phyloP scores from a whole-genome alignment of 1,139 yeast species.

The Pichia inconspicua region DNA sequence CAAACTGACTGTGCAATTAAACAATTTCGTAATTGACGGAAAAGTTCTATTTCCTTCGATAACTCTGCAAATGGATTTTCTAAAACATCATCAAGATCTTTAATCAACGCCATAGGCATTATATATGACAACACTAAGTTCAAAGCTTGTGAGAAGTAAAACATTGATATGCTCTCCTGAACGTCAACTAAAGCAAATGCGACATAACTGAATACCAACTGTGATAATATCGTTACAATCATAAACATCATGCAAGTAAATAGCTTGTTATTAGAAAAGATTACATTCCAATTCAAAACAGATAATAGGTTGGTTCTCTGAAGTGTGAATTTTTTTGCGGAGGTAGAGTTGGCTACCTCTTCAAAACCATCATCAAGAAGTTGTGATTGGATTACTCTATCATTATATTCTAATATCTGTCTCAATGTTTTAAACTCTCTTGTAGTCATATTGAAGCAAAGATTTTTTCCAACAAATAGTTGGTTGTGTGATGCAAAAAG shows the following conservation, averaged over 20 bases:
- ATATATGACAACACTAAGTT: conserved; percentile 22
- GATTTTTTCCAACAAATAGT: background rate
- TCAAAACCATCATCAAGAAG: background rate
- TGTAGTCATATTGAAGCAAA: conserved; percentile 12
- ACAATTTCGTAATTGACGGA: conserved; percentile 17
- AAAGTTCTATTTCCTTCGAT: conserved; percentile 18
- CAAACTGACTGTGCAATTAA: conserved; percentile 17
- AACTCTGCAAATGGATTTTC: conserved; percentile 21
- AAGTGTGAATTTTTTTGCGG: conserved; percentile 8
- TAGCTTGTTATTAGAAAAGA: conserved; percentile 24
- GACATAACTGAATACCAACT: conserved; percentile 35
- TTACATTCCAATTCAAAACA: conserved; percentile 28
- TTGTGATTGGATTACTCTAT: background rate
- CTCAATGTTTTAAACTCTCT: conserved; percentile 11
- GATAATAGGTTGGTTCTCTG: conserved; percentile 15
- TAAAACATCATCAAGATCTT: conserved; percentile 19
- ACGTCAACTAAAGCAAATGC: conserved; percentile 40
- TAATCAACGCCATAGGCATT: conserved; percentile 20
- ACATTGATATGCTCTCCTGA: conserved; percentile 34
- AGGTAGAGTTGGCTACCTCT: background rate
- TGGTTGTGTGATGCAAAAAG: background rate
- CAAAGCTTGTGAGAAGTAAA: conserved; percentile 18
- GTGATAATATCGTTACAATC: conserved; percentile 30
- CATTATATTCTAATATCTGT: conserved; percentile 13
- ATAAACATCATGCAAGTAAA: conserved; percentile 27